phyloP scores from a whole-genome alignment of 768 basidiomycete genomes.

The Cystofilobasidium capitatum region DNA sequence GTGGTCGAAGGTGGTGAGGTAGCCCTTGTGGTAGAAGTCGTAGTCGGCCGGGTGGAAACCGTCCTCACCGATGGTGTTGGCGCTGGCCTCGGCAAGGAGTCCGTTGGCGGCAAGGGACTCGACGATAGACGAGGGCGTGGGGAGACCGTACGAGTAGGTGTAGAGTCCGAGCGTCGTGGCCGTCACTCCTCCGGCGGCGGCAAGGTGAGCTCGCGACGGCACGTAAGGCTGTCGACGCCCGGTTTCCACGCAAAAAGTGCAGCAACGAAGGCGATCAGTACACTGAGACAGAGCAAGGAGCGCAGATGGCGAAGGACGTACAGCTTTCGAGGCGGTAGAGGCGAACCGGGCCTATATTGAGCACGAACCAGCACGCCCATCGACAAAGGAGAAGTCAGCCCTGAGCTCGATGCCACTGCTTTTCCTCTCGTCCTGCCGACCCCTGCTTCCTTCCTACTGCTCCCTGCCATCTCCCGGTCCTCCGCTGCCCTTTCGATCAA shows the following conservation, averaged over 20 bases:
- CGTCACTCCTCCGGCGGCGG: slow-evolving; percentile 64
- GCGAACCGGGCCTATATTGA: slow-evolving; percentile 19
- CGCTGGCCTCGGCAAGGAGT: slow-evolving; percentile 83
- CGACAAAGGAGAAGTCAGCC: background rate
- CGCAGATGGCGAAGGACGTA: slow-evolving; percentile 11
- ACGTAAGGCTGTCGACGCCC: background rate
- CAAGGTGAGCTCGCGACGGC: slow-evolving; percentile 42
- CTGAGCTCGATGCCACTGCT: no score
- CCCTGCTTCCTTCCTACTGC: no score
- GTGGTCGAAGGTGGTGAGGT: slow-evolving; percentile 88
- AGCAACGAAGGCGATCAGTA: background rate
- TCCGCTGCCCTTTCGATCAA: no score
- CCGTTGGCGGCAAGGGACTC: slow-evolving; percentile 48
- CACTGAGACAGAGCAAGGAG: background rate
- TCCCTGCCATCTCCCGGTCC: no score
- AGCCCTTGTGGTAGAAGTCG: slow-evolving; percentile 87
- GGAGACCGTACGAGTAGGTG: slow-evolving; percentile 76
- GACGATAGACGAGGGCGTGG: slow-evolving; percentile 1
- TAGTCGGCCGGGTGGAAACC: slow-evolving; percentile 78
- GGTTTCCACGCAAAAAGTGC: background rate
- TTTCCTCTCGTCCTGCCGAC: no score
- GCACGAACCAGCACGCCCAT: no score
- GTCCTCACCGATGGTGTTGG: slow-evolving; percentile 83
- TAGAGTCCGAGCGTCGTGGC: slow-evolving; percentile 94
- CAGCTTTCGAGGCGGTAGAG: slow-evolving; percentile 17